Conservation (phyloP, 805 yeast genomes). For the Lachancea thermotolerans region DNA sequence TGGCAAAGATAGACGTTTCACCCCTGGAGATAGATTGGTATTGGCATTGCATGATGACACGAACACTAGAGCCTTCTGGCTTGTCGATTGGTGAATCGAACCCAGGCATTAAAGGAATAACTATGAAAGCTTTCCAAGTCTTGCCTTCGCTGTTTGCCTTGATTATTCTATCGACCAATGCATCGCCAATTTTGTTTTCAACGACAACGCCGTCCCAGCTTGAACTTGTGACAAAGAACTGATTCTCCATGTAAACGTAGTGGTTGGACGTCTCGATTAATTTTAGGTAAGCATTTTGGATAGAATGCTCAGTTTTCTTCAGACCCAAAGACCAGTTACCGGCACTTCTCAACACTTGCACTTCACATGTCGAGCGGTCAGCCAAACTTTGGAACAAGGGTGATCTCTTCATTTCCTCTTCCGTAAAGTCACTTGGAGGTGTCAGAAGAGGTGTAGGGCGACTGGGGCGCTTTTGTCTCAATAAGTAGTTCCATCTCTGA, state of each 20-base stretch:
- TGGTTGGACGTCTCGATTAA: constrained; percentile 89
- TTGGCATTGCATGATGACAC: constrained; percentile 95
- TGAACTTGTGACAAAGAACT: constrained; percentile 89
- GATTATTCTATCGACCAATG: constrained; percentile 91
- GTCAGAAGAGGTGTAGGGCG: constrained; percentile 85
- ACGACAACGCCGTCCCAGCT: constrained; percentile 76
- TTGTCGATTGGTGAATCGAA: constrained; percentile 89
- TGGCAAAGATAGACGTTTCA: constrained; percentile 75
- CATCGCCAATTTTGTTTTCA: constrained; percentile 85
- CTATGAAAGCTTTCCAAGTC: constrained; percentile 82
- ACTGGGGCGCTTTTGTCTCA: constrained; percentile 91
- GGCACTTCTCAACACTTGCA: constrained; percentile 82
- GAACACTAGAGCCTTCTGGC: constrained; percentile 89
- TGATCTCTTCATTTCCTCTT: constrained; percentile 56
- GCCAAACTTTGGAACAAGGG: constrained; percentile 35
- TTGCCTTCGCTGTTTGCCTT: constrained; percentile 74
- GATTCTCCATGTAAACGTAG: constrained; percentile 91
- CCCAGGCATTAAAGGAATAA: constrained; percentile 97
- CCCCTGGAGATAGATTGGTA: constrained; percentile 91
- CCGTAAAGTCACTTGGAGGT: constrained; percentile 85
- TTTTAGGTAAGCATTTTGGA: constrained; percentile 87
- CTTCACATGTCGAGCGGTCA: constrained; percentile 80
- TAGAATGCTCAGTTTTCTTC: constrained; percentile 76
- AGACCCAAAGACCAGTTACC: constrained; percentile 92
- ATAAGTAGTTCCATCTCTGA: constrained; percentile 92